phyloP scores from a whole-genome alignment of 208 protist species.

The Trypanosoma vivax region DNA sequence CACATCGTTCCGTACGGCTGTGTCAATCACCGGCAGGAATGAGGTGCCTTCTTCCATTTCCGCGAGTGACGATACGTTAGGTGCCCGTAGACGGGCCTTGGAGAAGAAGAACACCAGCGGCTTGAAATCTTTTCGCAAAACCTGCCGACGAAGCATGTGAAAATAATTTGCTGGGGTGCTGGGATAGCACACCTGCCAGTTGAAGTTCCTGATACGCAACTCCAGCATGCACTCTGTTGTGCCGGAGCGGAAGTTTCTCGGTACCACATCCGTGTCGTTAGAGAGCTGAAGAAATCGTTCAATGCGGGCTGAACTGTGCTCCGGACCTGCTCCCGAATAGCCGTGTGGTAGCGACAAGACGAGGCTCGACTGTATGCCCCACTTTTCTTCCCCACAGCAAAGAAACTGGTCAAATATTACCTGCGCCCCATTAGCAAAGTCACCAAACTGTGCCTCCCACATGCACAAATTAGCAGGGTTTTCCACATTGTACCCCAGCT shows the following conservation, averaged over 20 bases:
- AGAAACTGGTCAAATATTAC: constrained; percentile 98
- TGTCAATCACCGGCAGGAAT: constrained; percentile 83
- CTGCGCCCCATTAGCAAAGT: constrained; percentile 99
- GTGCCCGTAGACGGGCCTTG: constrained; percentile 87
- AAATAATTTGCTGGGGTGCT: constrained; percentile 99
- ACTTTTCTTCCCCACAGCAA: constrained; percentile 93
- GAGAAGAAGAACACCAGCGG: constrained; percentile 95
- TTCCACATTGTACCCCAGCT: constrained; percentile 94
- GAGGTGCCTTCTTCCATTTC: constrained; percentile 60
- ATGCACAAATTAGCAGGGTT: constrained; percentile 93
- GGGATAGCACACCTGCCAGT: constrained; percentile 94
- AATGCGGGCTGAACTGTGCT: constrained; percentile 96
- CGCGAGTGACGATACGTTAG: constrained; percentile 77
- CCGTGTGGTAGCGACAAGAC: constrained; percentile 97
- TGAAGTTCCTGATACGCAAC: constrained; percentile 69
- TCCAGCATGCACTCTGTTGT: constrained; percentile 58
- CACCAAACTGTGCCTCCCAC: constrained; percentile 99
- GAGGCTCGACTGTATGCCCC: constrained; percentile 91
- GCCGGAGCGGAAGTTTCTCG: constrained; percentile 58
- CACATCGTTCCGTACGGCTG: constrained; percentile 23
- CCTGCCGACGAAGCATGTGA: constrained; percentile 97
- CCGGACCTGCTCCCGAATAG: constrained; percentile 96
- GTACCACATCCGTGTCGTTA: constrained; percentile 86
- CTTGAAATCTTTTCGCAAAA: constrained; percentile 95
- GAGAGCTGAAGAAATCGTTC: constrained; percentile 97